These are phyloP conservation scores for Astrocystis sublimbata DNA, from an alignment of 495 filamentous ascomycete genomes.

Conservation along the genomic window DNA sequence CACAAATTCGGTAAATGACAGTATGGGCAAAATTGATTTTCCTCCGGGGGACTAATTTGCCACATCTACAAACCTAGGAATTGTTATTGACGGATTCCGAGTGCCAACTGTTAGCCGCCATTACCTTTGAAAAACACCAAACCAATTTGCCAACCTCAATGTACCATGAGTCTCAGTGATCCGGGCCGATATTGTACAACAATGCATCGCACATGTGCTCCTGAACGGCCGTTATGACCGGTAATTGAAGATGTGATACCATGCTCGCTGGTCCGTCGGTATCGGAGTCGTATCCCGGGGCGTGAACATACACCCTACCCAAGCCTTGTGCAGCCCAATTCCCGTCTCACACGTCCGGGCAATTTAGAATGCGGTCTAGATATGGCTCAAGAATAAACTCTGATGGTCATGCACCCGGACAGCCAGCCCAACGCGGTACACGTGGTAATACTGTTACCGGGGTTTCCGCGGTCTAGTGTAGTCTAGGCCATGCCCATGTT, in stretches of 20 bases:
- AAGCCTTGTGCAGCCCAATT: not conserved
- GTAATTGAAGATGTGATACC: not conserved
- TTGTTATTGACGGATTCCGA: not conserved
- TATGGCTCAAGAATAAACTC: not conserved
- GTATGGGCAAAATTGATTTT: not conserved
- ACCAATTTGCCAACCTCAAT: not conserved
- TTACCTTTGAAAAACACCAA: not conserved
- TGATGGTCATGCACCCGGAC: conserved; percentile 8
- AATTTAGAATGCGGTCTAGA: not conserved
- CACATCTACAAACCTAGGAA: not conserved
- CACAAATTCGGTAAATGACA: not conserved
- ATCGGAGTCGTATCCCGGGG: conserved; percentile 6
- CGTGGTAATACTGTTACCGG: not conserved
- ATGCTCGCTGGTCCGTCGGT: not conserved
- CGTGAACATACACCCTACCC: not conserved
- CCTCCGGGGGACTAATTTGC: not conserved
- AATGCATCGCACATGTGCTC: not conserved
- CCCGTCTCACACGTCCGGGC: not conserved
- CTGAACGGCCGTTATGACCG: not conserved
- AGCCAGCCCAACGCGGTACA: conserved; percentile 12
- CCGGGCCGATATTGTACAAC: not conserved
- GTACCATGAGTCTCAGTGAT: too few species aligned
- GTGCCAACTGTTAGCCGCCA: not conserved
- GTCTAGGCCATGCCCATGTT: conserved; percentile 8
- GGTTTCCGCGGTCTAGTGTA: not conserved